A percentile compares a stretch with the other conserved stretches of the same genome.
These are phyloP conservation scores for Stephania japonica DNA, from an alignment of 164 flowering plant genomes.

Conservation along the genomic window DNA sequence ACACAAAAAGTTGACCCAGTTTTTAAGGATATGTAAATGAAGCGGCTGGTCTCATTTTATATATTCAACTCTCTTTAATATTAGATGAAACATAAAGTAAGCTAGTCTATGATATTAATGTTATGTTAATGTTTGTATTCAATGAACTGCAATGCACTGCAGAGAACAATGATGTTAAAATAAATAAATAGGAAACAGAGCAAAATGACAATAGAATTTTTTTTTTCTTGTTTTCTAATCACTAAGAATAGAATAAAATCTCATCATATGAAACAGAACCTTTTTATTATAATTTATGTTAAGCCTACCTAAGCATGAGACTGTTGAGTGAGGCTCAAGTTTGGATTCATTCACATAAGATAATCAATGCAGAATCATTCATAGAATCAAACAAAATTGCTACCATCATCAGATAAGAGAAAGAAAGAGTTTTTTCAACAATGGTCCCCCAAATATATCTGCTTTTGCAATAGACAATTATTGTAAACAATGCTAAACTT, in stretches of 20 bases:
- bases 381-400: constrained; percentile 4
- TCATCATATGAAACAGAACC: not conserved
- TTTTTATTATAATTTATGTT: not conserved
- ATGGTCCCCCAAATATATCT: not conserved
- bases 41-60: not conserved
- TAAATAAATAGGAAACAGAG: not conserved
- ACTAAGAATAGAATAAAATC: not conserved
- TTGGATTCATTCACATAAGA: constrained; percentile 15
- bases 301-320: not conserved
- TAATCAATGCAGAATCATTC: constrained; percentile 11
- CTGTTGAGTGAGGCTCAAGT: constrained; percentile 7
- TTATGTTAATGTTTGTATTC: no score
- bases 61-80: not conserved
- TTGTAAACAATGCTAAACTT: not conserved
- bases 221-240: not conserved
- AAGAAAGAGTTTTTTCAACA: not conserved
- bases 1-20: not conserved
- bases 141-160: no score
- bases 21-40: not conserved
- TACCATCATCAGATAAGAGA: not conserved
- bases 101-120: no score
- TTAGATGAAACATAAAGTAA: no score
- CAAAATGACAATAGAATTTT: not conserved
- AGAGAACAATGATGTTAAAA: not conserved
- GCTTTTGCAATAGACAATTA: no score